Conservation (phyloP, 345 rosid genomes). For the Dovyalis caffra region DNA sequence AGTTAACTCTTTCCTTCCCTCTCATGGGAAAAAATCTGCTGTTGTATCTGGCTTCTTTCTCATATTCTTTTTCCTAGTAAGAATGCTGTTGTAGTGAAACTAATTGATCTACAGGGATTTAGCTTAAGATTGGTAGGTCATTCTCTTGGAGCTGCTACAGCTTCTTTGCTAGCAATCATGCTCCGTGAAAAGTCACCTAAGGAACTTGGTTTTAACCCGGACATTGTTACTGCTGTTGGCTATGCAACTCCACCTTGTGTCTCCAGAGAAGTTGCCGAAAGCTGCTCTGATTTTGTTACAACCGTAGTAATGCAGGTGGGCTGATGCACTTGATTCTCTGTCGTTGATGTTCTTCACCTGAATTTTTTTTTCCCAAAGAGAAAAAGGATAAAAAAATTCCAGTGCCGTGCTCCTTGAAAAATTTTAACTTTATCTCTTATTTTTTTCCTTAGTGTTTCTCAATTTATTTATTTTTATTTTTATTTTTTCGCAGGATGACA, state of each 20-base stretch:
- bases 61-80: background rate
- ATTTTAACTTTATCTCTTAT: background rate
- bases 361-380: background rate
- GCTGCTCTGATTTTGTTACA: conserved; percentile 79
- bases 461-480: background rate
- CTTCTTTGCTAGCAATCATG: conserved; percentile 82
- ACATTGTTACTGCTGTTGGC: conserved; percentile 77
- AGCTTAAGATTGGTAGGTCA: conserved; percentile 94
- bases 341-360: background rate
- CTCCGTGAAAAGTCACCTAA: conserved; percentile 60
- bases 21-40: conserved; percentile 6
- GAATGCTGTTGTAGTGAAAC: conserved; percentile 22
- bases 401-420: background rate
- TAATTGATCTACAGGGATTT: conserved; percentile 73
- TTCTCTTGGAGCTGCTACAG: conserved; percentile 91
- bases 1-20: background rate
- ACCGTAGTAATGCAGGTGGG: conserved; percentile 93
- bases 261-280: conserved; percentile 82
- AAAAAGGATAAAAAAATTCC: conserved; percentile 5
- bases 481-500: conserved; percentile 62
- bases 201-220: conserved; percentile 80
- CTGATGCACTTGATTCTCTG: conserved; percentile 6
- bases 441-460: background rate
- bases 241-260: conserved; percentile 95
- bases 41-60: background rate